A percentile compares a stretch with the other conserved stretches of the same genome.
Evolutionary conservation across 2,329 filamentous ascomycete species (phyloP).

Genomic region (Verticillium isaacii): DNA sequence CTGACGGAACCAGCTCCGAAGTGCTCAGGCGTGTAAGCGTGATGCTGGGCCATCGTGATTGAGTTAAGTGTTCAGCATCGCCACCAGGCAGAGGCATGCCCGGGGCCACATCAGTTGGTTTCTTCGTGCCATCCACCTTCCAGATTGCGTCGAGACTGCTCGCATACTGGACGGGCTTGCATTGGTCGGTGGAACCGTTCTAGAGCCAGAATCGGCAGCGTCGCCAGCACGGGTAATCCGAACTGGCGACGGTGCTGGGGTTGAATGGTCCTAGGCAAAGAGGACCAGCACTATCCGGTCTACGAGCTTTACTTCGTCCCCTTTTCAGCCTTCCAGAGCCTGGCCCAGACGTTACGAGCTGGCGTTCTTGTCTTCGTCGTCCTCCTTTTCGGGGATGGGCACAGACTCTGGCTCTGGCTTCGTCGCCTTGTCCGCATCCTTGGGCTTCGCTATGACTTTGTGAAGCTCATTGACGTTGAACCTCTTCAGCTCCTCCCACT

Average conservation of each 20-base stretch:
- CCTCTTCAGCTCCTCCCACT: constrained; percentile 70
- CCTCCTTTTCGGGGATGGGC: not conserved
- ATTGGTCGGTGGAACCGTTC: not conserved
- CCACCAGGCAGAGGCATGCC: too few species aligned
- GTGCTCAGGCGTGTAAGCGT: too few species aligned
- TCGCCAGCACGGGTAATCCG: not conserved
- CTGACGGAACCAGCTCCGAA: too few species aligned
- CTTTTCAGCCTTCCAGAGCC: not conserved
- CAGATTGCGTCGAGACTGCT: too few species aligned
- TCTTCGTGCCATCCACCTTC: too few species aligned
- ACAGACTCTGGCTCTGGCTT: not conserved
- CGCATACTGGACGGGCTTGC: not conserved
- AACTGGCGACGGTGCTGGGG: not conserved
- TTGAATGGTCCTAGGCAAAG: not conserved
- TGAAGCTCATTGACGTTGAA: constrained; percentile 77
- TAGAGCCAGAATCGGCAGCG: not conserved
- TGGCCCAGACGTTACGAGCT: not conserved
- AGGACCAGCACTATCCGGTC: not conserved
- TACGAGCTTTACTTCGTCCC: not conserved
- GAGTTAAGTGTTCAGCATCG: too few species aligned
- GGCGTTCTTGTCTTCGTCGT: not conserved
- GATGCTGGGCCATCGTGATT: too few species aligned
- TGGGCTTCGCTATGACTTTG: constrained; percentile 19
- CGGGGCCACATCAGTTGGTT: too few species aligned
- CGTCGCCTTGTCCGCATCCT: not conserved